Conservation (phyloP, 2,329 filamentous ascomycete genomes). For the Fonsecaea erecta region DNA sequence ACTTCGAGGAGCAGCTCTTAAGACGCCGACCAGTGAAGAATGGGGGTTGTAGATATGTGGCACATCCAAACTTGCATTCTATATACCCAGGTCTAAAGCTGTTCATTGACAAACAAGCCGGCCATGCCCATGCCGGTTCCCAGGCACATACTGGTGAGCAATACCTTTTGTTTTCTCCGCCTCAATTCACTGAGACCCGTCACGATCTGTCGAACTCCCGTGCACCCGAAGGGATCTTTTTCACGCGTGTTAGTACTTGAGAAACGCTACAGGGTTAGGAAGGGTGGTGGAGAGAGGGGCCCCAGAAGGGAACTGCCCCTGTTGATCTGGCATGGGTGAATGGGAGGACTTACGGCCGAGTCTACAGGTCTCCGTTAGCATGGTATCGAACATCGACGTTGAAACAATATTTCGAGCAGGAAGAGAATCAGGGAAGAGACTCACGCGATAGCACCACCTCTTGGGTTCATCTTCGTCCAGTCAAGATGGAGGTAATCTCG, state of each 20-base stretch:
- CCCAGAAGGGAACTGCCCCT: neutral
- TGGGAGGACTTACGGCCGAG: neutral
- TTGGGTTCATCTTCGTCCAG: slow-evolving; percentile 78
- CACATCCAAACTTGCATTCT: neutral
- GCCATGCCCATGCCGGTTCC: slow-evolving; percentile 71
- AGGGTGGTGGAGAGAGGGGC: neutral
- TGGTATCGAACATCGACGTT: neutral
- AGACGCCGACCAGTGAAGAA: too few relatives aligned
- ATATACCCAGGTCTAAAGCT: slow-evolving; percentile 40
- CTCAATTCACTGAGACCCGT: slow-evolving; percentile 85
- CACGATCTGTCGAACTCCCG: slow-evolving; percentile 85
- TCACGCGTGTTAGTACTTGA: neutral
- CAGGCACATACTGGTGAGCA: slow-evolving; percentile 90
- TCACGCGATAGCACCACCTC: slow-evolving; percentile 88
- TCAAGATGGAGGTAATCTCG: slow-evolving; percentile 68
- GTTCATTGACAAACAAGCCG: slow-evolving; percentile 68
- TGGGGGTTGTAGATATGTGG: too few relatives aligned
- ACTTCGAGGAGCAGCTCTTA: neutral
- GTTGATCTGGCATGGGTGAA: neutral
- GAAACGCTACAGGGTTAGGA: neutral
- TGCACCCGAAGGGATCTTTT: slow-evolving; percentile 44
- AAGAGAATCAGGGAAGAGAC: slow-evolving; percentile 82
- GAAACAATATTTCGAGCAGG: slow-evolving; percentile 60
- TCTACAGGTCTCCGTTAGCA: neutral
- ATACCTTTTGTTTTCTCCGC: slow-evolving; percentile 83